Base-by-base conservation (phyloP, 176 grass and related monocot genomes). In the Hordeum marinum region DNA sequence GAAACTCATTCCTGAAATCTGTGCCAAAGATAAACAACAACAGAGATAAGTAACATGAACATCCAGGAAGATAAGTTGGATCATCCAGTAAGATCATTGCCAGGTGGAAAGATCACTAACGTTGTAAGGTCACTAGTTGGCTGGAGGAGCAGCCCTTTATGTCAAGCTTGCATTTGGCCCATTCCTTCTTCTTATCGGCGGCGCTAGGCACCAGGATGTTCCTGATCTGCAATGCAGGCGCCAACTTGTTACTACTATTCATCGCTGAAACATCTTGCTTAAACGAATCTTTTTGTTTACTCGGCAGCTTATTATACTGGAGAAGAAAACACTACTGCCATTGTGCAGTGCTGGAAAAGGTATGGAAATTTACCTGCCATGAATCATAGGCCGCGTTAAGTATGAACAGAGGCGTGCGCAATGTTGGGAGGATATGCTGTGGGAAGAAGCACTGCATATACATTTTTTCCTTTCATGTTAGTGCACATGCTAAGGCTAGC, bases 371-470 rank as follows among this genome's bases (percentile, higher is more conserved):
- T 88, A 88, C 94, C 90, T 97, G 94, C 92, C 92, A 97, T 58
- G 87, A 65, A 50, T 97, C 94, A 35, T 97, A 97, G 50, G 92
- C 94, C 85, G 94, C 79, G 83, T 90, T 97, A 14, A 97, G 80
- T 83, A 94, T 85, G 85, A 97, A 97, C 40, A 97, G 45, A 2
- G 94, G 90, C 34, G 92, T 94, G 41, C 71, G 76, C 66, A 97
- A 27, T 59, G 85, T 76, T 61, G 87, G 90, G 64, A 94, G 77
- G 35, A 97, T 77, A 32, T 97, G 84, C 72, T 97, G 94, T 0
- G 94, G 94, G 87, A 97, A 97, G 87, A 97, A 94, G 57, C 92
- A 94, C 94, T 97, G 94, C 57, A 87, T 45, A 72, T 64, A 70
- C 50, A 55, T 55, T 20, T 72, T 72, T 85, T 41, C 70, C 24